Conservation (phyloP, 75 land plant species). For the Adiantum capillusveneris region DNA sequence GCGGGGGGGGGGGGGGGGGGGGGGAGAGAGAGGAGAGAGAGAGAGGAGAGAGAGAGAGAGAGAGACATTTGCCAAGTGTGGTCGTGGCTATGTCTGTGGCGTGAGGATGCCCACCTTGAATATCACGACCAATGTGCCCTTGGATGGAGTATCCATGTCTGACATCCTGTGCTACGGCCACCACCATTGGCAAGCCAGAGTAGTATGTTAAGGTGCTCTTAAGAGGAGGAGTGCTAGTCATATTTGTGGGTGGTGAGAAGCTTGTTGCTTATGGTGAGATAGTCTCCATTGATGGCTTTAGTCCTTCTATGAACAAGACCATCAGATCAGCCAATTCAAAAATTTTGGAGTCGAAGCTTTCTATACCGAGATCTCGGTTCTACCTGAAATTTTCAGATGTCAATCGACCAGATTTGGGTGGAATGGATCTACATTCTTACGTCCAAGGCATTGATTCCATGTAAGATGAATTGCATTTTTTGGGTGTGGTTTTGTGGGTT, state of each 20-base stretch:
- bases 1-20: no score
- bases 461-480: no score
- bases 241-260: slow-evolving; percentile 64
- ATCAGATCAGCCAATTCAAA: slow-evolving; percentile 61
- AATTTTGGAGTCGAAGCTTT: slow-evolving; percentile 58
- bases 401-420: no score
- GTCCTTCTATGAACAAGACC: slow-evolving; percentile 54
- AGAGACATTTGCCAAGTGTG: no score
- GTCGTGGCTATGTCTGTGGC: no score
- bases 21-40: no score
- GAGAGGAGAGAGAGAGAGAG: no score
- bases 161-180: slow-evolving; percentile 82
- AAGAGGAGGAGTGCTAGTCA: slow-evolving; percentile 66
- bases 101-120: slow-evolving; percentile 81
- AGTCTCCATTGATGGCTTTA: slow-evolving; percentile 64
- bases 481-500: no score
- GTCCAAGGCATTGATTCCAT: no score
- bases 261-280: slow-evolving; percentile 74
- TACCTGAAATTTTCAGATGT: slow-evolving; percentile 71
- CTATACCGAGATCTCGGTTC: slow-evolving; percentile 45
- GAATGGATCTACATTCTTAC: no score
- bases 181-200: slow-evolving; percentile 83
- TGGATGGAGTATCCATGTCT: slow-evolving; percentile 67
- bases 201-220: no score
- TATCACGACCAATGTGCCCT: slow-evolving; percentile 72